Base-by-base conservation (phyloP, 352 stramenopile genomes). In the Globisporangium parvum region DNA sequence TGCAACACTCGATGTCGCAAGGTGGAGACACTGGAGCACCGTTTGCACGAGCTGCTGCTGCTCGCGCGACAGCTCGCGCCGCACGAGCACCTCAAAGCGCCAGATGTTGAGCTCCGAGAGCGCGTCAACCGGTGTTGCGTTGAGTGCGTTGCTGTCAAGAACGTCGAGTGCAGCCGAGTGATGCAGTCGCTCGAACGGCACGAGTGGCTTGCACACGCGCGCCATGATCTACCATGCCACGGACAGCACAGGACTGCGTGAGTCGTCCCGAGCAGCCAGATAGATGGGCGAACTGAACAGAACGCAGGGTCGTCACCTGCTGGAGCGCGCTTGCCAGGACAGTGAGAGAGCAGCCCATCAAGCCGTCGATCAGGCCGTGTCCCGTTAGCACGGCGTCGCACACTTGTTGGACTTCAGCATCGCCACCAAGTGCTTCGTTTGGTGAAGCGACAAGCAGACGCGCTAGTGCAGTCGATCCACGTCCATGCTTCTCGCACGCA, bases 71-170 rank as follows among this genome's bases (percentile, higher is more conserved):
- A 59, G 53, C n/a, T 59, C 53, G 39, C 48, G 51, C 41, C 44
- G 39, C 28, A 59, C 44, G 11, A 59, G 20, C 26, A 42, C 53
- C 35, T 59, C 53, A 20, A 59, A 52, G 17, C 53, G 53, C 53
- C 53, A 59, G n/a, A 59, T 51, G 28, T 59, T 59, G 10, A 59
- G 40, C 33, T 52, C 42, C 1, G 51, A 50, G 11, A 33, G 31
- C 9, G 14, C 23, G 42, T 50, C 51, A 18, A 26, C 37, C 12
- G 24, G 28, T 33, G 28, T n/a, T n/a, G n/a, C n/a, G n/a, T n/a
- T n/a, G n/a, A n/a, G 28, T 33, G 28, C 28, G 28, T 33, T 6
- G 28, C 28, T 33, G 2, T 33, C 3, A 33, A 33, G 3, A 6
- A 33, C 39, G 20, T 49, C 42, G 15, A 39, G 20, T 3, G 26